A percentile compares a stretch with the other conserved stretches of the same genome.
These are phyloP conservation scores for Crucihimalaya himalaica DNA, from an alignment of 345 rosid species.

Conservation along the genomic window DNA sequence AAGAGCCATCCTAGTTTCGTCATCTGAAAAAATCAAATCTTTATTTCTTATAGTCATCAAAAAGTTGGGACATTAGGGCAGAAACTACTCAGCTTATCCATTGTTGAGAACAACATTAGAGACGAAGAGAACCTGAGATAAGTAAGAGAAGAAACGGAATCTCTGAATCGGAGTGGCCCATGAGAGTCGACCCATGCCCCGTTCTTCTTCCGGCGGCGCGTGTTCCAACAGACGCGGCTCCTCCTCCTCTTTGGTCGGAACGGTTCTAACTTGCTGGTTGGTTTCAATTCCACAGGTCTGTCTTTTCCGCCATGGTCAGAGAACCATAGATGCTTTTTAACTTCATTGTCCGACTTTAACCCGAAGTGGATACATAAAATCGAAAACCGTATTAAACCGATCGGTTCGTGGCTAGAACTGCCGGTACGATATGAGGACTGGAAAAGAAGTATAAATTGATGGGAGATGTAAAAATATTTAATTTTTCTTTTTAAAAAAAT, in stretches of 20 bases:
- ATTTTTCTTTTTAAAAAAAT: too few species aligned
- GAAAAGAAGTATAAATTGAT: too few species aligned
- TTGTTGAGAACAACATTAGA: slow-evolving; percentile 13
- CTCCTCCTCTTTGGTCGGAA: slow-evolving; percentile 31
- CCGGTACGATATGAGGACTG: not conserved
- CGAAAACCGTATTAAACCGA: slow-evolving; percentile 8
- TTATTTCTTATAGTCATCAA: slow-evolving; percentile 7
- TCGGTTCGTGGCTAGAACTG: not conserved
- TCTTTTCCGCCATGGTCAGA: not conserved
- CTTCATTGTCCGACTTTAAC: not conserved
- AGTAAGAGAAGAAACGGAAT: slow-evolving; percentile 28
- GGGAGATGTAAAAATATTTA: too few species aligned
- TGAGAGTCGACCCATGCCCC: slow-evolving; percentile 35
- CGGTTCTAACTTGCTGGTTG: not conserved
- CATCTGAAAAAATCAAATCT: slow-evolving; percentile 22
- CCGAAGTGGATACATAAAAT: not conserved
- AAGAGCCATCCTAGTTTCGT: not conserved
- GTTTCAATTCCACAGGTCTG: not conserved
- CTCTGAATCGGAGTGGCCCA: slow-evolving; percentile 20
- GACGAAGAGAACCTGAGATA: slow-evolving; percentile 30
- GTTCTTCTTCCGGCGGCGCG: slow-evolving; percentile 21
- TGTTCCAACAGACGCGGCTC: slow-evolving; percentile 17
- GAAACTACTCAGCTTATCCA: not conserved
- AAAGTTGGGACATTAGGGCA: slow-evolving; percentile 1
- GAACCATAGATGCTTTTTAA: too few species aligned